Evolutionary conservation across 1,139 yeast genomes (phyloP).

Genomic region (Kurtzmaniella quercitrusa): DNA sequence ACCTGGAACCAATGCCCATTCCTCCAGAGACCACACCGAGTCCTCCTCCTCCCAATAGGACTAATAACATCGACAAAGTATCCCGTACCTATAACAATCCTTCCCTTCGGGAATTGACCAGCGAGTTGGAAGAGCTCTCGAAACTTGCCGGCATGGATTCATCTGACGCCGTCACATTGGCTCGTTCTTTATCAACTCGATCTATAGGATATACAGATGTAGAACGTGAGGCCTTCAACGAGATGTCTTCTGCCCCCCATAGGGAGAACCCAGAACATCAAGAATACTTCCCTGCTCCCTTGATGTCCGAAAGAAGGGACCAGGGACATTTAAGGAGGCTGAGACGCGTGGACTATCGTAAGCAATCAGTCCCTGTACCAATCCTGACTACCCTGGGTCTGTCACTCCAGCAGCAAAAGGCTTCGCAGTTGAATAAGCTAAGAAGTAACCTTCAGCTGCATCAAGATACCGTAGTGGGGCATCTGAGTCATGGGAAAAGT

Average conservation of each 20-base stretch:
- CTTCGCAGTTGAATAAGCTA: not conserved
- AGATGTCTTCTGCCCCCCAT: conserved; percentile 24
- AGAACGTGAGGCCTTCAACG: conserved; percentile 45
- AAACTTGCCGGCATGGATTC: conserved; percentile 71
- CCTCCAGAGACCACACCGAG: not conserved
- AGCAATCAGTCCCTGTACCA: not conserved
- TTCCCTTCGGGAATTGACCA: conserved; percentile 62
- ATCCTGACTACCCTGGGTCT: not conserved
- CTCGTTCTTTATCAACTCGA: conserved; percentile 62
- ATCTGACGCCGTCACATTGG: conserved; percentile 69
- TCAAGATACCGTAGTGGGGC: not conserved
- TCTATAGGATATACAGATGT: conserved; percentile 55
- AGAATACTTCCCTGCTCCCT: not conserved
- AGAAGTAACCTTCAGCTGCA: conserved; percentile 1
- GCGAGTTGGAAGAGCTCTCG: conserved; percentile 61
- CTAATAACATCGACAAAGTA: not conserved
- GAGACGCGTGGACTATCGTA: conserved; percentile 2
- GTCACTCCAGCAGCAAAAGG: conserved; percentile 4
- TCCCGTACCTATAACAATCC: conserved; percentile 36
- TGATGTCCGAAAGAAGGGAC: not conserved
- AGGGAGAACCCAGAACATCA: conserved; percentile 3
- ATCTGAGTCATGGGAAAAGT: not conserved
- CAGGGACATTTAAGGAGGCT: not conserved
- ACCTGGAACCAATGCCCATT: not conserved
- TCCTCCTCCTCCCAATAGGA: conserved; percentile 3